phyloP scores from a whole-genome alignment of 345 rosid species.

The Sapria himalayana region DNA sequence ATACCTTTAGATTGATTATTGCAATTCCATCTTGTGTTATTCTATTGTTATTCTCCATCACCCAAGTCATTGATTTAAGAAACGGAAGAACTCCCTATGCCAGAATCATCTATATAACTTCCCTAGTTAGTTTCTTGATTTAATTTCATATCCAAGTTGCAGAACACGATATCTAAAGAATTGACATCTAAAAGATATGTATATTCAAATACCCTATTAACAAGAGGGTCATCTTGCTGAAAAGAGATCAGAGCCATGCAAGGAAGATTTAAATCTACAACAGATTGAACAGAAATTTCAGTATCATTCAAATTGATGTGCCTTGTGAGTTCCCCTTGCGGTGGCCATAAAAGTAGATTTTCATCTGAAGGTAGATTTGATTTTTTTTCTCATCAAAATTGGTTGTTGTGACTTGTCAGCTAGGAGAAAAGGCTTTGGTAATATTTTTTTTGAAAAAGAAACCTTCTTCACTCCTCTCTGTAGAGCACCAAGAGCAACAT shows the following conservation, averaged over 20 bases:
- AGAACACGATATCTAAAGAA: neutral
- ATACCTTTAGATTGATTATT: slow-evolving; percentile 40
- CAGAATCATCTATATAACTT: slow-evolving; percentile 1
- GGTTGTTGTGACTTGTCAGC: slow-evolving; percentile 20
- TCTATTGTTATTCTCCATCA: slow-evolving; percentile 27
- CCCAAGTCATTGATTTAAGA: slow-evolving; percentile 59
- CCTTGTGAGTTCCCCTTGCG: slow-evolving; percentile 26
- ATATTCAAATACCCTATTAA: slow-evolving; percentile 18
- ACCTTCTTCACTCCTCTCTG: slow-evolving; percentile 27
- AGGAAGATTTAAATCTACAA: slow-evolving; percentile 37
- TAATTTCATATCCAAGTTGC: too few relatives aligned
- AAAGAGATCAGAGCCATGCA: slow-evolving; percentile 27
- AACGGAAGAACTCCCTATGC: slow-evolving; percentile 41
- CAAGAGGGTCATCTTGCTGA: slow-evolving; percentile 21
- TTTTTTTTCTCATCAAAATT: slow-evolving; percentile 19
- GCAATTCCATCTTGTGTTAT: slow-evolving; percentile 26
- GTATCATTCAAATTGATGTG: slow-evolving; percentile 28
- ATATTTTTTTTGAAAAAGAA: slow-evolving; percentile 25
- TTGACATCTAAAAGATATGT: neutral
- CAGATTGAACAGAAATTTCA: slow-evolving; percentile 25
- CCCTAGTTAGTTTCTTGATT: too few relatives aligned
- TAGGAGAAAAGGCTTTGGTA: slow-evolving; percentile 17
- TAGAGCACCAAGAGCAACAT: slow-evolving; percentile 20
- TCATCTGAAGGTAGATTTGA: slow-evolving; percentile 18
- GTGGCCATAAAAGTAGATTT: slow-evolving; percentile 34